A percentile compares a stretch with the other conserved stretches of the same genome.
These are phyloP conservation scores for Pythium myriotylum DNA, from an alignment of 352 stramenopile genomes.

Conservation along the genomic window DNA sequence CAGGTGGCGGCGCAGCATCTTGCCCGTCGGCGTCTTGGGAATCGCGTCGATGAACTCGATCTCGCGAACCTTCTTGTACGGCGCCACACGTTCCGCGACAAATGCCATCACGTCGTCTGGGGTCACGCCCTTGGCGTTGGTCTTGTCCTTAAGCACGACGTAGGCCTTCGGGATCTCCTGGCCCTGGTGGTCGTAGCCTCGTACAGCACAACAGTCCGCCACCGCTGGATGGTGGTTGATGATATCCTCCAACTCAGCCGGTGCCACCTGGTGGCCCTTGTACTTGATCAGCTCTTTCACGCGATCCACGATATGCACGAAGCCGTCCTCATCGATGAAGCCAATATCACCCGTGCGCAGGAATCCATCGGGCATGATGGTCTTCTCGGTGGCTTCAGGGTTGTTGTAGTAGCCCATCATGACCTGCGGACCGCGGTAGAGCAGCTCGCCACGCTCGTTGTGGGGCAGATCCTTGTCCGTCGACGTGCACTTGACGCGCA, in stretches of 20 bases:
- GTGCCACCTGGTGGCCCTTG: conserved; percentile 92
- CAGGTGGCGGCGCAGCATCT: conserved; percentile 84
- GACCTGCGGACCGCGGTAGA: conserved; percentile 46
- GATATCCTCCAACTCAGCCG: conserved; percentile 92
- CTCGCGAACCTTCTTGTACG: conserved; percentile 82
- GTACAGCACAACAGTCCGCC: conserved; percentile 48
- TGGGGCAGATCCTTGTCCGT: conserved; percentile 35
- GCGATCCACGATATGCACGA: conserved; percentile 91
- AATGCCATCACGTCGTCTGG: conserved; percentile 52
- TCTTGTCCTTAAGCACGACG: conserved; percentile 70
- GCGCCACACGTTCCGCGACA: conserved; percentile 74
- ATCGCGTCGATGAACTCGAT: conserved; percentile 85
- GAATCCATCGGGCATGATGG: conserved; percentile 79
- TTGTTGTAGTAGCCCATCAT: conserved; percentile 87
- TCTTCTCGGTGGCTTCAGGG: conserved; percentile 78
- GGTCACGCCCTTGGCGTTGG: conserved; percentile 37
- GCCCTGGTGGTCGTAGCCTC: conserved; percentile 45
- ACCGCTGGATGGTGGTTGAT: conserved; percentile 76
- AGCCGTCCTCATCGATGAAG: conserved; percentile 93
- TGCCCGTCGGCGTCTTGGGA: conserved; percentile 83
- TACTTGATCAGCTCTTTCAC: conserved; percentile 96
- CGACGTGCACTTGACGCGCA: conserved; percentile 41
- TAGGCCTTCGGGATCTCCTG: conserved; percentile 93
- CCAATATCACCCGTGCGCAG: conserved; percentile 90
- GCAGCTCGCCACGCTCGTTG: conserved; percentile 60